Conservation (phyloP, 805 yeast species). For the Zygoascus biomembranicola region DNA sequence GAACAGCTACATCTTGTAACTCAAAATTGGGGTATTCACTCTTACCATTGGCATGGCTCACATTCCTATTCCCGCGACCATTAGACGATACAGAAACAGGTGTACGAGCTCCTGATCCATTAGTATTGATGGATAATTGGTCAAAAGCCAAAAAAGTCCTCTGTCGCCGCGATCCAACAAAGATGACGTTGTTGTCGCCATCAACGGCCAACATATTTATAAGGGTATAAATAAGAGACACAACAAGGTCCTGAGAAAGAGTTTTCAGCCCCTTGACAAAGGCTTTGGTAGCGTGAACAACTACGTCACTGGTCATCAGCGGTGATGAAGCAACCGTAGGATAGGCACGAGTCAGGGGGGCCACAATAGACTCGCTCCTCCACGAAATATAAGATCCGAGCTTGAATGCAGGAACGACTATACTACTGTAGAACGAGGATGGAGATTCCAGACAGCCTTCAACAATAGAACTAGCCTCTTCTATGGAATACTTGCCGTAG, state of each 20-base stretch:
- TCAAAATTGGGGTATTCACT: background rate
- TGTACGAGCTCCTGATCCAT: background rate
- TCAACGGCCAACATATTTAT: slow-evolving; percentile 62
- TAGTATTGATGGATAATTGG: slow-evolving; percentile 7
- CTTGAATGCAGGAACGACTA: slow-evolving; percentile 45
- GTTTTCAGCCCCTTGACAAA: slow-evolving; percentile 61
- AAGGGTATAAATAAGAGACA: slow-evolving; percentile 76
- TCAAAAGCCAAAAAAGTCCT: slow-evolving; percentile 5
- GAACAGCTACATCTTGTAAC: slow-evolving; percentile 33
- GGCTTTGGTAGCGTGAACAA: slow-evolving; percentile 44
- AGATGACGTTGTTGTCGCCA: slow-evolving; percentile 18
- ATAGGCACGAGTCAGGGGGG: slow-evolving; percentile 29
- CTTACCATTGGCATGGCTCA: background rate
- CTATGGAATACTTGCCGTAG: slow-evolving; percentile 38
- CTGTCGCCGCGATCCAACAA: slow-evolving; percentile 5
- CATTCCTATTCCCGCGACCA: background rate
- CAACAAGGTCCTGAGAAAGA: slow-evolving; percentile 71
- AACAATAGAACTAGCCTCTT: slow-evolving; percentile 38
- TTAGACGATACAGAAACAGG: background rate
- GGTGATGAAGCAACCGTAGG: slow-evolving; percentile 37
- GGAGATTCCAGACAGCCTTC: slow-evolving; percentile 43
- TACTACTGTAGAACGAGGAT: slow-evolving; percentile 43
- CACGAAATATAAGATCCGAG: slow-evolving; percentile 48
- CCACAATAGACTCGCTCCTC: slow-evolving; percentile 22
- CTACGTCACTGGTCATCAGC: slow-evolving; percentile 41